Conservation (phyloP, 2,329 filamentous ascomycete genomes). For the Botrytis tulipae region DNA sequence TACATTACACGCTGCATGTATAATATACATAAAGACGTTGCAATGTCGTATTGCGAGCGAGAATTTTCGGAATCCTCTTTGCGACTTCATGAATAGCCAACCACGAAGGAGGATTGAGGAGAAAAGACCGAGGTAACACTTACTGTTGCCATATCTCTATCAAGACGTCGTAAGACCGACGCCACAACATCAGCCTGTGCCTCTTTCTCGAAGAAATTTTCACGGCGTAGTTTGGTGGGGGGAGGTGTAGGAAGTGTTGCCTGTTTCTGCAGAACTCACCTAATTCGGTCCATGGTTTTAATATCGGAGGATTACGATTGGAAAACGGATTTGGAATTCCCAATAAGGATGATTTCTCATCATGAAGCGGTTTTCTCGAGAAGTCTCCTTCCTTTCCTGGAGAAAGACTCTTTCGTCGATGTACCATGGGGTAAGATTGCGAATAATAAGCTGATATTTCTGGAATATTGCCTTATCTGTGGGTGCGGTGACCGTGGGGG, state of each 20-base stretch:
- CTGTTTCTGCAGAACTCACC: conserved; percentile 12
- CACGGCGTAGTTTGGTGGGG: not conserved
- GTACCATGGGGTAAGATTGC: not conserved
- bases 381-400: conserved; percentile 6
- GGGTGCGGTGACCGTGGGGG: not conserved
- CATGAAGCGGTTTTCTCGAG: not conserved
- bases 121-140: conserved; percentile 2
- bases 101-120: not conserved
- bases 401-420: conserved; percentile 9
- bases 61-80: not conserved
- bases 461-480: not conserved
- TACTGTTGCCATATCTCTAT: conserved; percentile 30
- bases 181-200: conserved; percentile 21
- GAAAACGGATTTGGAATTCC: not conserved
- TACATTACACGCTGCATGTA: not conserved
- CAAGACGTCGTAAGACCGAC: conserved; percentile 16
- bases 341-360: not conserved
- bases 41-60: not conserved
- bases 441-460: conserved; percentile 1
- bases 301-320: not conserved
- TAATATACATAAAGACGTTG: conserved; percentile 4
- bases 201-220: not conserved
- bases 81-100: not conserved
- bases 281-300: not conserved
- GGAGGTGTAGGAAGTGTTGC: not conserved